phyloP scores from a whole-genome alignment of 1,139 yeast species.

The Scheffersomyces cryptocercus region DNA sequence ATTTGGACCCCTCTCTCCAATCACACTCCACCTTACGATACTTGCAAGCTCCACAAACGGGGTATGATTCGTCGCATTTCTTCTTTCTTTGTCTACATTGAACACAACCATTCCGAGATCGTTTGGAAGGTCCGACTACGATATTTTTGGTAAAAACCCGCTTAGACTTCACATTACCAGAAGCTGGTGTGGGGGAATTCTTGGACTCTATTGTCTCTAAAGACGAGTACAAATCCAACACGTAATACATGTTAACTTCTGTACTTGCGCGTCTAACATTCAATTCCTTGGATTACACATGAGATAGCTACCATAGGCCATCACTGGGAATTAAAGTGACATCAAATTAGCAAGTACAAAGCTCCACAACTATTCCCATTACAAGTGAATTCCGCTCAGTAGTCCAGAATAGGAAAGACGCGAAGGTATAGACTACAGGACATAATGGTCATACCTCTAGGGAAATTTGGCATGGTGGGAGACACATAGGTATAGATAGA shows the following conservation, averaged over 20 bases:
- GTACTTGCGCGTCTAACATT: too few relatives aligned
- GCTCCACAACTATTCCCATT: too few relatives aligned
- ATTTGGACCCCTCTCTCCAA: constrained; percentile 1
- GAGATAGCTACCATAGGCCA: too few relatives aligned
- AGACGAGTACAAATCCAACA: constrained; percentile 2
- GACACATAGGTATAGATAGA: too few relatives aligned
- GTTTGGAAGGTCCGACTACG: constrained; percentile 2
- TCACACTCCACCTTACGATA: constrained; percentile 8
- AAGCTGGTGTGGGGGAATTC: not conserved
- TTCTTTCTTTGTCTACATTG: constrained; percentile 5
- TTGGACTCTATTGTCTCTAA: constrained; percentile 4
- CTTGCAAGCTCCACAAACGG: constrained; percentile 13
- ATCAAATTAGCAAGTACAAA: too few relatives aligned
- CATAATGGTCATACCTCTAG: too few relatives aligned
- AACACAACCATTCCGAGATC: constrained; percentile 4
- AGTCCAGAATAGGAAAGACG: too few relatives aligned
- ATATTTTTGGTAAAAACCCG: constrained; percentile 1
- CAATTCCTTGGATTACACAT: too few relatives aligned
- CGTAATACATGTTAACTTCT: constrained; percentile 1
- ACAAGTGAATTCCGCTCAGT: too few relatives aligned
- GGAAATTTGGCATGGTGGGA: too few relatives aligned
- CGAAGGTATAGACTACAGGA: too few relatives aligned
- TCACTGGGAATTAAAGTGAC: too few relatives aligned
- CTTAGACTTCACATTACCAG: not conserved
- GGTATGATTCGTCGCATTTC: constrained; percentile 17